phyloP scores from a whole-genome alignment of 192 early-diverging fungal species.

The Powellomyces hirtus region DNA sequence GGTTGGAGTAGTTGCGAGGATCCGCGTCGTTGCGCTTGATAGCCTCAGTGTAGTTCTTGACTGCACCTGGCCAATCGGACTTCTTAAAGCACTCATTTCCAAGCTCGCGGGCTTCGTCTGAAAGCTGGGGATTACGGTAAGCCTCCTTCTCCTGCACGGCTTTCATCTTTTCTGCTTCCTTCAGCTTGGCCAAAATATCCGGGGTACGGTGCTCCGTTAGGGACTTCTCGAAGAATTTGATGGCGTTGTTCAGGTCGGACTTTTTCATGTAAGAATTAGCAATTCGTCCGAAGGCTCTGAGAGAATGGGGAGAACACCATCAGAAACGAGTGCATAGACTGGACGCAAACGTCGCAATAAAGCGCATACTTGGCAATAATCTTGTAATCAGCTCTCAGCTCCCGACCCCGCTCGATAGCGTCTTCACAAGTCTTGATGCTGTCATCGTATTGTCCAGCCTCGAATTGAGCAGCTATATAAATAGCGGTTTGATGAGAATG shows the following conservation, averaged over 20 bases:
- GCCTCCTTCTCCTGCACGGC: slow-evolving; percentile 77
- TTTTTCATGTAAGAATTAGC: slow-evolving; percentile 84
- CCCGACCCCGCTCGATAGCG: slow-evolving; percentile 89
- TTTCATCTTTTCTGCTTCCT: slow-evolving; percentile 80
- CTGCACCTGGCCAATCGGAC: slow-evolving; percentile 78
- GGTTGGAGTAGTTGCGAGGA: slow-evolving; percentile 90
- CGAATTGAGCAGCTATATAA: slow-evolving; percentile 89
- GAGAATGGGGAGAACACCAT: no score
- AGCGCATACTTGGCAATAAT: slow-evolving; percentile 79
- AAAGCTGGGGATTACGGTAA: slow-evolving; percentile 77
- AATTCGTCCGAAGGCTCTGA: slow-evolving; percentile 86
- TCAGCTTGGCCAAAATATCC: slow-evolving; percentile 85
- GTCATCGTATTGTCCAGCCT: slow-evolving; percentile 88
- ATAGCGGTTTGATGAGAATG: no score
- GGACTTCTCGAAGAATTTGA: slow-evolving; percentile 89
- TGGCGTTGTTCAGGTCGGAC: slow-evolving; percentile 78
- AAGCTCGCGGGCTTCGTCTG: slow-evolving; percentile 87
- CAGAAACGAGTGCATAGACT: no score
- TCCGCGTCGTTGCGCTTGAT: slow-evolving; percentile 95
- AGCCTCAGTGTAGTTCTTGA: slow-evolving; percentile 91
- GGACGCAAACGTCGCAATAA: background rate
- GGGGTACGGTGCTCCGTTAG: slow-evolving; percentile 93
- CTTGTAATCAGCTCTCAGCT: slow-evolving; percentile 90
- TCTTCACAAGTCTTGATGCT: slow-evolving; percentile 89
- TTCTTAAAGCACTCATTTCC: slow-evolving; percentile 95